Evolutionary conservation across 2,329 filamentous ascomycete genomes (phyloP).

Genomic region (Colletotrichum gigasporum): DNA sequence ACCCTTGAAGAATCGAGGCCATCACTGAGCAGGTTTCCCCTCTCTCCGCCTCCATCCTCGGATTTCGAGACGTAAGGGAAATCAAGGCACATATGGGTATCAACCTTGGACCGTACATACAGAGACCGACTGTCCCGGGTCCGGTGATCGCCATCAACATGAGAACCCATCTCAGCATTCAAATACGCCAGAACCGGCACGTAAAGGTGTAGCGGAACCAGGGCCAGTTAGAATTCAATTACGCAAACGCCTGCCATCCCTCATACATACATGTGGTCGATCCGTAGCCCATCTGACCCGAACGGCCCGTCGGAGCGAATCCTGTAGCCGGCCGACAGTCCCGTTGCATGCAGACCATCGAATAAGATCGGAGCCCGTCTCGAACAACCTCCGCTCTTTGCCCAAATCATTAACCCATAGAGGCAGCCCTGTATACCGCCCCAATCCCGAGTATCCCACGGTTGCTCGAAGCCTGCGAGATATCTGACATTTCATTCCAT

Average conservation of each 20-base stretch:
- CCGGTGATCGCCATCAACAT: neutral
- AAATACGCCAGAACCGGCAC: neutral
- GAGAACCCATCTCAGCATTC: neutral
- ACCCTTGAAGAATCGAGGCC: neutral
- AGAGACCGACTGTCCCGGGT: neutral
- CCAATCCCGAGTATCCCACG: conserved; percentile 19
- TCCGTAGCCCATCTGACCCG: conserved; percentile 34
- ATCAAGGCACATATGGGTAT: neutral
- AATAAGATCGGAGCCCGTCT: conserved; percentile 22
- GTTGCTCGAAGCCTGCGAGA: conserved; percentile 32
- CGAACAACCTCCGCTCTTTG: conserved; percentile 46
- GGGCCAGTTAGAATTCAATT: conserved; percentile 32
- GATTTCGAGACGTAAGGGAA: neutral
- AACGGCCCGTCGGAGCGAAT: conserved; percentile 4
- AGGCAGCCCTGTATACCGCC: conserved; percentile 12
- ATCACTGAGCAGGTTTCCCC: neutral
- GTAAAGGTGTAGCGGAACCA: neutral
- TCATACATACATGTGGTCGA: conserved; percentile 34
- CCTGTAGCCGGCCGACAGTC: conserved; percentile 8
- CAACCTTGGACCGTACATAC: neutral
- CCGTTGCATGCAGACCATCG: conserved; percentile 23
- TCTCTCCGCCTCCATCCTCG: neutral
- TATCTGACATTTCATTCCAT: conserved; percentile 30
- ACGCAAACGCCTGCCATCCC: conserved; percentile 34
- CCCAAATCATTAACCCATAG: conserved; percentile 32